Base-by-base conservation (phyloP, 2,329 filamentous ascomycete species). In the Sporothrix globosa region DNA sequence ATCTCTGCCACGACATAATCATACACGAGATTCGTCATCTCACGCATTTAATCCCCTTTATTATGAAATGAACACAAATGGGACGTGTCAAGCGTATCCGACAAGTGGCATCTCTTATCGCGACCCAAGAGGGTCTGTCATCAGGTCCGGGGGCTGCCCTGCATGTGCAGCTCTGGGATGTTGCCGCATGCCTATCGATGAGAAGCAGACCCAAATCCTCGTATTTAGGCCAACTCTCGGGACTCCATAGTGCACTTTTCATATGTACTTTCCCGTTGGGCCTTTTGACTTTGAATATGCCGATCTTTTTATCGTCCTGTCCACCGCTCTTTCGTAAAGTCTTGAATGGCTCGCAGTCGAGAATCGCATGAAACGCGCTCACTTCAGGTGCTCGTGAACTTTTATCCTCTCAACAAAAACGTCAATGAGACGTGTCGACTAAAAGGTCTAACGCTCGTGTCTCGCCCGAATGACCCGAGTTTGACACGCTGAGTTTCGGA, bases 271-370 rank as follows among this genome's bases (percentile, higher is more conserved):
- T 54, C 24, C 52, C 30, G 21, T 54, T 24, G 21, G 53, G 34
- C 34, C 14, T 56, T 14, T 34, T 17, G 3, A n/a, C 19, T 21
- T 14, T 11, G n/a, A 10, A 21, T 14, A 1, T 13, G 30, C 56
- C 56, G 27, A 39, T 60, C 39, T 14, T 60, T 44, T 24, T 24
- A 19, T 60, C 9, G 0, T 60, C 6, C n/a, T 17, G 58, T 27
- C 58, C 58, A 63, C 39, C 58, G 58, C 58, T 63, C 41, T 63
- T 63, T 48, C 48, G 41, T 41, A 63, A 46, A 48, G 21, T 21
- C 39, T 30, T 24, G 9, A n/a, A 30, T 39, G 34, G 41, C 27
- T 44, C 5, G 34, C 34, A 7, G 1, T 34, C 34, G 34, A 4
- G 3, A 34, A 34, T 9, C 34, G 56, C 56, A 39, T 30, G n/a